phyloP scores from a whole-genome alignment of 1,139 yeast species.

The Martiniozyma asiatica region DNA sequence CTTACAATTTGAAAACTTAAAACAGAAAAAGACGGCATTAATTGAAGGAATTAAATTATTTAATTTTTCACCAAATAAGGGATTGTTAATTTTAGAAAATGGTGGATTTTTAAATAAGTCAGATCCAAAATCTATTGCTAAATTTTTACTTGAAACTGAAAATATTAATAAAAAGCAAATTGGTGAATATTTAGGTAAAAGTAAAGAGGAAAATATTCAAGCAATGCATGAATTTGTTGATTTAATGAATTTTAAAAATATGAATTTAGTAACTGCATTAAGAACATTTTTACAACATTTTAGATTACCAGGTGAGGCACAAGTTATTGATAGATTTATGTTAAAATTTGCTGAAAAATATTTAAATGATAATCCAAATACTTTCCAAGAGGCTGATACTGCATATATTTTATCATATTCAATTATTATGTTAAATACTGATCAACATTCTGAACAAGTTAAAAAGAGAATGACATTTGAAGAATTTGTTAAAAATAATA shows the following conservation, averaged over 20 bases:
- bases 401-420: conserved; percentile 91
- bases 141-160: conserved; percentile 61
- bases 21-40: conserved; percentile 72
- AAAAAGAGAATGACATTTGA: conserved; percentile 80
- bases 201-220: conserved; percentile 62
- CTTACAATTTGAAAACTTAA: conserved; percentile 66
- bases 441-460: conserved; percentile 79
- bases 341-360: conserved; percentile 91
- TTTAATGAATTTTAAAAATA: conserved; percentile 59
- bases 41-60: conserved; percentile 71
- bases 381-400: conserved; percentile 86
- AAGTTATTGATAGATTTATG: conserved; percentile 93
- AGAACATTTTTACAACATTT: conserved; percentile 76
- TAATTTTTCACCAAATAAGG: conserved; percentile 76
- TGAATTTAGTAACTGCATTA: conserved; percentile 75
- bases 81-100: conserved; percentile 49
- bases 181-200: conserved; percentile 92
- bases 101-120: conserved; percentile 52
- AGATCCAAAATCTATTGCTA: conserved; percentile 60
- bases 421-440: conserved; percentile 86
- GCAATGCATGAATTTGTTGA: conserved; percentile 94
- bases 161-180: conserved; percentile 64
- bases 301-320: conserved; percentile 96
- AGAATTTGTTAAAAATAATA: conserved; percentile 73
- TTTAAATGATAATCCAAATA: conserved; percentile 72